phyloP scores from a whole-genome alignment of 352 stramenopile species.

The Thraustotheca clavata region DNA sequence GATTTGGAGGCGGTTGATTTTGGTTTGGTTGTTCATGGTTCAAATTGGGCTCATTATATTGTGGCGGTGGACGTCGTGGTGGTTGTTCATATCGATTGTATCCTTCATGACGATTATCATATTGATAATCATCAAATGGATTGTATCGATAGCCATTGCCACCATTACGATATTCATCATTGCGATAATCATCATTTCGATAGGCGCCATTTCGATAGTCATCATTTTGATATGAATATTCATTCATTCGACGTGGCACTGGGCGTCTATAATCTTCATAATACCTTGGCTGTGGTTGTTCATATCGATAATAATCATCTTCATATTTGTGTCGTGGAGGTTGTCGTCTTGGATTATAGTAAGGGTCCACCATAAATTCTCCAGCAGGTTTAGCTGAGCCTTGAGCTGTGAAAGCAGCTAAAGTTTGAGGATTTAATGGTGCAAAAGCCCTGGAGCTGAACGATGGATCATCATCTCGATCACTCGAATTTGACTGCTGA shows the following conservation, averaged over 20 bases:
- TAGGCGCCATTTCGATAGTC: neutral
- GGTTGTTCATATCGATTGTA: neutral
- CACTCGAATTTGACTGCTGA: too few relatives aligned
- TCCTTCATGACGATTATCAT: neutral
- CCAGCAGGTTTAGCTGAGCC: neutral
- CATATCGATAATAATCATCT: neutral
- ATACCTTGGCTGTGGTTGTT: neutral
- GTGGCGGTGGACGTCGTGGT: neutral
- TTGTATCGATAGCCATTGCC: neutral
- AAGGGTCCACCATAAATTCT: too few relatives aligned
- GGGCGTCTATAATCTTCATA: neutral
- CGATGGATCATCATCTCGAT: too few relatives aligned
- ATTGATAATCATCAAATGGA: constrained; percentile 3
- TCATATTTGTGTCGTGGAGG: neutral
- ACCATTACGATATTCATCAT: neutral
- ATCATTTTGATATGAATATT: too few relatives aligned
- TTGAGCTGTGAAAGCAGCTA: constrained; percentile 5
- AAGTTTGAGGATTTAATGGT: constrained; percentile 4
- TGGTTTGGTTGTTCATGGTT: neutral
- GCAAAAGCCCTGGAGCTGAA: neutral
- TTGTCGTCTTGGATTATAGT: neutral
- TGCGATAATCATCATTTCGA: neutral
- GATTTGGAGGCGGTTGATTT: neutral
- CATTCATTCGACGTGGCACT: too few relatives aligned
- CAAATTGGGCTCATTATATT: neutral